These are phyloP conservation scores for Saccharomycopsis oosterbeekiorum DNA, from an alignment of 805 yeast genomes.

Conservation along the genomic window DNA sequence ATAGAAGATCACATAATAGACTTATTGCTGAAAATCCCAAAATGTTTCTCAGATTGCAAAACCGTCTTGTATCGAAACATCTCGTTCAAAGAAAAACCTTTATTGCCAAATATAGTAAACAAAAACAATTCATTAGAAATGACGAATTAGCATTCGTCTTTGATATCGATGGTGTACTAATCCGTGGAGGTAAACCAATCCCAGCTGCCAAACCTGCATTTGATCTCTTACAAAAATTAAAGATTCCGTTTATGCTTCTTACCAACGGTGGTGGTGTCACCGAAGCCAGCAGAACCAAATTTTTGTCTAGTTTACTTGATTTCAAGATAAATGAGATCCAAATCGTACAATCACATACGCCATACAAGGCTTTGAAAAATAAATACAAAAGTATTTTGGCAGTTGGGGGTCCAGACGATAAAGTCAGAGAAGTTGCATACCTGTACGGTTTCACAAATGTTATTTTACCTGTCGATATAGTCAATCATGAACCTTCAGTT, in stretches of 20 bases:
- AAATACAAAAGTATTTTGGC: slow-evolving; percentile 56
- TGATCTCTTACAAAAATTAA: slow-evolving; percentile 37
- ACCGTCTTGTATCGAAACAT: neutral
- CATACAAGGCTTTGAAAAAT: slow-evolving; percentile 50
- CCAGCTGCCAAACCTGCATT: slow-evolving; percentile 57
- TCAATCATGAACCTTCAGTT: slow-evolving; percentile 44
- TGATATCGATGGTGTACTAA: slow-evolving; percentile 74
- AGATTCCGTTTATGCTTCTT: slow-evolving; percentile 69
- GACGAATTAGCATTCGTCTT: slow-evolving; percentile 10
- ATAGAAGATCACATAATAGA: neutral
- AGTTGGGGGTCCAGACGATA: slow-evolving; percentile 72
- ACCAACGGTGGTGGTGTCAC: slow-evolving; percentile 86
- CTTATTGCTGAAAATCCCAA: no score
- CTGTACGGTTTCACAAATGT: slow-evolving; percentile 73
- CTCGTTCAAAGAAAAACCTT: neutral
- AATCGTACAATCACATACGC: slow-evolving; percentile 82
- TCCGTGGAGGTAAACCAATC: slow-evolving; percentile 63
- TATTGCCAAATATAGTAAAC: neutral
- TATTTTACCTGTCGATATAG: slow-evolving; percentile 61
- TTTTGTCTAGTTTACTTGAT: slow-evolving; percentile 20
- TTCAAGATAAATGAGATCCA: slow-evolving; percentile 45
- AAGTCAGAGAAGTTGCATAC: slow-evolving; percentile 62
- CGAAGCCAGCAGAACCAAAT: slow-evolving; percentile 48
- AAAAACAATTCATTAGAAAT: neutral
- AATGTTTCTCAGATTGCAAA: neutral